Base-by-base conservation (phyloP, 2,329 filamentous ascomycete species). In the Aureobasidium sp. region DNA sequence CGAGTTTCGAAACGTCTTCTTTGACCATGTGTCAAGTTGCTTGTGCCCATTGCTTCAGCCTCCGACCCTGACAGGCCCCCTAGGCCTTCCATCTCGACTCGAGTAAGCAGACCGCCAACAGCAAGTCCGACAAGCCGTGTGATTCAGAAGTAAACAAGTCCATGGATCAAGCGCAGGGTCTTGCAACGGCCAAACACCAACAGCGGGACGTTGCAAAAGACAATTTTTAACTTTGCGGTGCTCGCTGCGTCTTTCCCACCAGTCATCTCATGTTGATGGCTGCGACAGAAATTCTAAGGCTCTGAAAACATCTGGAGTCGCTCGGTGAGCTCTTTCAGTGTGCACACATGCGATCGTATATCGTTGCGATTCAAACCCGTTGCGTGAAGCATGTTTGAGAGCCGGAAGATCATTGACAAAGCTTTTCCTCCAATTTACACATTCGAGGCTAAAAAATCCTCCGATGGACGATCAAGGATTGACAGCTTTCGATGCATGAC, bases 131-230 rank as follows among this genome's bases (percentile, higher is more conserved):
- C 26, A 27, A 10, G 5, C 23, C 34, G 34, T 15, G 51, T 55
- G 36, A 12, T 29, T 27, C 36, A 55, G 20, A 36, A 26, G 53
- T 46, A 57, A 57, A 57, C 41, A 57, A 57, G 6, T n/a, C 39
- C 13, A 46, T 15, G 27, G 41, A 12, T 46, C n/a, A 29, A 36
- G 53, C 29, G 53, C 53, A 57, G 53, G 53, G 53, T 57, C 41
- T n/a, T 10, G 13, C 27, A 57, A 57, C 53, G 53, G 53, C n/a
- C 41, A 32, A 46, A 34, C 50, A 57, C 13, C 39, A 46, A 46
- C 53, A 55, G 51, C 51, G 51, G 51, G 37, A 41, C 51, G 51
- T 55, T 42, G 23, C 50, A 52, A 42, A 55, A 55, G 20, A 41
- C 37, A 42, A 42, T n/a, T 42, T 55, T 42, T 42, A 55, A 29